Conservation (phyloP, 148 eudicot species). For the Pouteria glomerata region DNA sequence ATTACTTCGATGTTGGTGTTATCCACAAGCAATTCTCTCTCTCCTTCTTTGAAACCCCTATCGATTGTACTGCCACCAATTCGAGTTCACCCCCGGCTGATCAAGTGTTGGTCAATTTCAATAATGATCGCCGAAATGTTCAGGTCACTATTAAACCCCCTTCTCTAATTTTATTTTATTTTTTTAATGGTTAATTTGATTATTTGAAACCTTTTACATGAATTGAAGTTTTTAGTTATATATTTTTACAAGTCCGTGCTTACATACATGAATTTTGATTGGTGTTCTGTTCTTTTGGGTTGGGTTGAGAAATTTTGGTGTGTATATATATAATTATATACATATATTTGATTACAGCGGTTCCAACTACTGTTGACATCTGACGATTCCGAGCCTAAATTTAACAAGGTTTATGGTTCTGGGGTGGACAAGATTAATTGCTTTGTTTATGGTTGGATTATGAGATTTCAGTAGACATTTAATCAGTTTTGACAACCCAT, state of each 20-base stretch:
- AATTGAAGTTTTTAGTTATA: too few relatives aligned
- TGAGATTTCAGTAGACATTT: too few relatives aligned
- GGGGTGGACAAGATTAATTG: too few relatives aligned
- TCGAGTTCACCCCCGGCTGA: background rate
- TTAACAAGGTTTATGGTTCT: background rate
- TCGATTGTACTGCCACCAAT: conserved; percentile 18
- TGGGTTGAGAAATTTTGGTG: too few relatives aligned
- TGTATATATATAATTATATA: background rate
- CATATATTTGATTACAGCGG: background rate
- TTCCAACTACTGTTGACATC: background rate
- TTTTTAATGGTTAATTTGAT: too few relatives aligned
- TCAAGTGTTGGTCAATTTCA: background rate
- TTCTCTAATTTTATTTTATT: background rate
- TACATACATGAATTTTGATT: too few relatives aligned
- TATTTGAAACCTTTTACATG: too few relatives aligned
- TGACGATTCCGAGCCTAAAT: background rate
- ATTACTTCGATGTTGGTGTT: conserved; percentile 43
- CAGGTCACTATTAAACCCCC: background rate
- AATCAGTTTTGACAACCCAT: too few relatives aligned
- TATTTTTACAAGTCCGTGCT: too few relatives aligned
- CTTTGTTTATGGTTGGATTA: too few relatives aligned
- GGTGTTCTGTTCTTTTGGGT: too few relatives aligned
- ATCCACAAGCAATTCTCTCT: conserved; percentile 39
- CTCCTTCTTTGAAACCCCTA: conserved; percentile 34
- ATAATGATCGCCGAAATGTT: background rate